Conservation (phyloP, 2,329 filamentous ascomycete species). For the Fusarium musae region DNA sequence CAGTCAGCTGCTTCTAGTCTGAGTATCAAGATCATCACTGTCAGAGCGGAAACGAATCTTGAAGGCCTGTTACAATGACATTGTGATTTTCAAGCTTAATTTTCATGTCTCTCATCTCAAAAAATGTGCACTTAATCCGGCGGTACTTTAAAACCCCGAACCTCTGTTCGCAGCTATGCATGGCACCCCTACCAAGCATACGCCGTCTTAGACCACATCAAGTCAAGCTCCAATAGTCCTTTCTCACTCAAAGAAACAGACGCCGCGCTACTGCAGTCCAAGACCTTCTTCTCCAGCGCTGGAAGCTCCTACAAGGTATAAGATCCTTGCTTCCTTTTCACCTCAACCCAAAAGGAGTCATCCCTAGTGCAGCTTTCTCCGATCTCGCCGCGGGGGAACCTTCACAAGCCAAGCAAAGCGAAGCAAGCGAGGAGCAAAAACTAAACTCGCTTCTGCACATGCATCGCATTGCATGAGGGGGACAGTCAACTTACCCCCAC, state of each 20-base stretch:
- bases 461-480: constrained; percentile 27
- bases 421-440: constrained; percentile 22
- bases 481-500: constrained; percentile 26
- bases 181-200: constrained; percentile 12
- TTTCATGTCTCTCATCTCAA: constrained; percentile 4
- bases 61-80: background rate
- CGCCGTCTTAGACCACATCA: constrained; percentile 30
- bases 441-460: constrained; percentile 13
- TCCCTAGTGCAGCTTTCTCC: constrained; percentile 33
- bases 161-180: constrained; percentile 40
- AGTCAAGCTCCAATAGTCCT: constrained; percentile 36
- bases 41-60: background rate
- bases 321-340: constrained; percentile 17
- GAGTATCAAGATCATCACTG: background rate
- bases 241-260: constrained; percentile 15
- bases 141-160: background rate
- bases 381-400: constrained; percentile 43
- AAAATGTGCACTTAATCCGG: background rate
- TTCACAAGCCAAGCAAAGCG: background rate
- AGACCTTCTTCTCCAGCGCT: constrained; percentile 42
- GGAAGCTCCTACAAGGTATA: constrained; percentile 37
- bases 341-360: constrained; percentile 40
- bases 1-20: background rate
- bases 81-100: constrained; percentile 22
- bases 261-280: constrained; percentile 39